Conservation (phyloP, 179 eudicot species). For the Pouteria campechiana region DNA sequence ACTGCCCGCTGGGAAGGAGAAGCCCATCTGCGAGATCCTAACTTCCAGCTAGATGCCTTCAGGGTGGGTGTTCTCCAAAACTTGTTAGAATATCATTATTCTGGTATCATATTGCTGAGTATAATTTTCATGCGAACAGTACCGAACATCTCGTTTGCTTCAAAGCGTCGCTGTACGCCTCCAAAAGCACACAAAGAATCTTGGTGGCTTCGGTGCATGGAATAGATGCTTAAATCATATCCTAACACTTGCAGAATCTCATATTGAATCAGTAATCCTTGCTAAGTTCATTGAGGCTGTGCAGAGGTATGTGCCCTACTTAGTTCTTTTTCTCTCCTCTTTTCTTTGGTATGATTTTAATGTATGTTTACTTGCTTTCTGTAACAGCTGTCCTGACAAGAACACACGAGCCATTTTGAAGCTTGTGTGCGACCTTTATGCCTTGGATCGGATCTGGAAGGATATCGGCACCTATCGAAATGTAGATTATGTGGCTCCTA, state of each 20-base stretch:
- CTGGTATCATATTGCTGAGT: too few relatives aligned
- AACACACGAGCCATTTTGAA: conserved; percentile 60
- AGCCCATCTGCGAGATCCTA: conserved; percentile 86
- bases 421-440: conserved; percentile 79
- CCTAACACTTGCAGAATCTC: conserved; percentile 90
- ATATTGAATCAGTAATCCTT: conserved; percentile 81
- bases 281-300: conserved; percentile 82
- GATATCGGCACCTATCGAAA: conserved; percentile 97
- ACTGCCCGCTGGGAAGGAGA: conserved; percentile 92
- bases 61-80: conserved; percentile 42
- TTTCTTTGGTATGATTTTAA: not conserved
- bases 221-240: conserved; percentile 96
- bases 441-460: conserved; percentile 93
- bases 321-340: not conserved
- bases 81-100: too few relatives aligned
- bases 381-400: conserved; percentile 67
- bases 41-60: conserved; percentile 91
- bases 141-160: conserved; percentile 95
- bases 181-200: conserved; percentile 69
- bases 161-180: conserved; percentile 83
- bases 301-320: conserved; percentile 28
- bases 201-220: conserved; percentile 95
- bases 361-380: not conserved
- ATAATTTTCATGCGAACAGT: too few relatives aligned
- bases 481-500: conserved; percentile 96